Conservation (phyloP, 108 stramenopile species). For the Nitzschia sp. region DNA sequence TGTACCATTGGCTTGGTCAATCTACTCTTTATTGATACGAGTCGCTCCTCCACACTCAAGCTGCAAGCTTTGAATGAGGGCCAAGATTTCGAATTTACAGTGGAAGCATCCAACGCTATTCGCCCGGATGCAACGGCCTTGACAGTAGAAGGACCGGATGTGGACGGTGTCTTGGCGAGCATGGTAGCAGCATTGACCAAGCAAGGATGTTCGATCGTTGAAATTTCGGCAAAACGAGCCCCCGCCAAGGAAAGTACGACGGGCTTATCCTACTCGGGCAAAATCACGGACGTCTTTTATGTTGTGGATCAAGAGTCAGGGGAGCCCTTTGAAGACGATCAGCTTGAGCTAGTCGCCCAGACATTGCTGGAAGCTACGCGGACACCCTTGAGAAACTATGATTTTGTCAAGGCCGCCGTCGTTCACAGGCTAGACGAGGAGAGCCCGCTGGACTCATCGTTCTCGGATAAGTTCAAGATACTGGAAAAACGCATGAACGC, state of each 20-base stretch:
- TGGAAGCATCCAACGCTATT: constrained; percentile 59
- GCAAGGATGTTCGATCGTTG: constrained; percentile 56
- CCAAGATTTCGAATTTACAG: constrained; percentile 63
- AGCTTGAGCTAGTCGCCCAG: constrained; percentile 50
- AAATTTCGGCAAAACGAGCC: constrained; percentile 48
- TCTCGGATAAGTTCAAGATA: constrained; percentile 9
- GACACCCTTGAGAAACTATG: constrained; percentile 43
- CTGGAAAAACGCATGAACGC: constrained; percentile 9
- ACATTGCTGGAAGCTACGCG: constrained; percentile 53
- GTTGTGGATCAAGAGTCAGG: constrained; percentile 49
- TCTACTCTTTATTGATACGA: constrained; percentile 71
- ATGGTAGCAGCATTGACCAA: constrained; percentile 57
- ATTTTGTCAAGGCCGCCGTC: constrained; percentile 41
- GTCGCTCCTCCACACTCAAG: constrained; percentile 57
- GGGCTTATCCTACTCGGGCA: background rate
- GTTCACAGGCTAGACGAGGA: background rate
- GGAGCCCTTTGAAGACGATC: constrained; percentile 56
- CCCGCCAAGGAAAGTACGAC: background rate
- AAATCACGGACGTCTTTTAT: constrained; percentile 57
- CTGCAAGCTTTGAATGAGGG: constrained; percentile 57
- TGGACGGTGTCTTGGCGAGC: constrained; percentile 68
- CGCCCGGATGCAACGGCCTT: constrained; percentile 51
- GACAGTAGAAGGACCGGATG: constrained; percentile 64
- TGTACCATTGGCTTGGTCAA: constrained; percentile 68
- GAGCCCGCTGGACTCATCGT: background rate